Conservation (phyloP, 257 asterid species). For the Salvia miltiorrhiza region DNA sequence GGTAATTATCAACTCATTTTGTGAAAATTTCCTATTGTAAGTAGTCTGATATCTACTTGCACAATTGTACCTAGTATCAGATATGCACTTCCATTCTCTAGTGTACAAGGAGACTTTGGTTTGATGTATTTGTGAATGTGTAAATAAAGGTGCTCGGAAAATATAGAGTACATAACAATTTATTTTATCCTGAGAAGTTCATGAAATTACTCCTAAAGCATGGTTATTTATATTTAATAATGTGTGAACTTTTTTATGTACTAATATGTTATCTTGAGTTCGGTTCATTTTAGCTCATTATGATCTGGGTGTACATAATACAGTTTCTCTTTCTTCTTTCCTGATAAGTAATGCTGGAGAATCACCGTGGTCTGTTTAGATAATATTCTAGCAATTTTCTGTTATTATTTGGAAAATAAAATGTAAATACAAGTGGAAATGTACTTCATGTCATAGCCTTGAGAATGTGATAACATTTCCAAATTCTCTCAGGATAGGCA, state of each 20-base stretch:
- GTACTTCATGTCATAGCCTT: neutral
- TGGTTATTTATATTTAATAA: neutral
- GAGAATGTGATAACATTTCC: neutral
- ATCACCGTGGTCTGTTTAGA: neutral
- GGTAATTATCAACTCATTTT: constrained; percentile 39
- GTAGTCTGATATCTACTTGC: constrained; percentile 1
- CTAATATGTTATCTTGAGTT: neutral
- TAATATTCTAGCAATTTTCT: neutral
- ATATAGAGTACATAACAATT: neutral
- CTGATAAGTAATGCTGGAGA: neutral
- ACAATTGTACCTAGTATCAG: neutral
- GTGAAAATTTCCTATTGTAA: neutral
- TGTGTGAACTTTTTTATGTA: neutral
- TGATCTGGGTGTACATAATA: neutral
- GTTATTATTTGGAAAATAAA: neutral
- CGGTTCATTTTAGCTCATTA: neutral
- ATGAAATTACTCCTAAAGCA: neutral
- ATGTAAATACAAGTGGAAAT: neutral
- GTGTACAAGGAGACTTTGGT: neutral
- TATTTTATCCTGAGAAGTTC: constrained; percentile 7
- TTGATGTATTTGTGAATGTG: neutral
- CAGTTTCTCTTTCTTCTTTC: neutral
- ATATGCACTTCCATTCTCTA: neutral
- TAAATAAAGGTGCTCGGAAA: neutral
- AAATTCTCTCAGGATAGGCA: neutral